Evolutionary conservation across 345 rosid genomes (phyloP), one percentile per base, ranked within the genome.

Genomic region (Linum trigynum): DNA sequence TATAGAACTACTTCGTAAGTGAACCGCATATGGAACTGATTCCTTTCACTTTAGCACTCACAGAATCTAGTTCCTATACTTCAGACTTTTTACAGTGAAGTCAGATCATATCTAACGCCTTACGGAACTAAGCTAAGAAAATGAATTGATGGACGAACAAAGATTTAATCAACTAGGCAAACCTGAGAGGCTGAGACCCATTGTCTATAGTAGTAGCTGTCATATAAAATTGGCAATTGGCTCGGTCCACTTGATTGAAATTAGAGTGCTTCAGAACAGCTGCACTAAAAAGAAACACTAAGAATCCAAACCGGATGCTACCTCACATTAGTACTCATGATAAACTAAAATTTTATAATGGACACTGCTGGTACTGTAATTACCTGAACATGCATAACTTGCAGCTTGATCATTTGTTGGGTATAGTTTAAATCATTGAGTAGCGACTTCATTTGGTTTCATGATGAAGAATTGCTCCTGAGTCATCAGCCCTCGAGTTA

Each of bases 401-500:
- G 90, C 90, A 66, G 99, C 95, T 74, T 85, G 91, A 77, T 92
- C 92, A 63, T 87, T 86, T 12, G 95, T 72, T 2, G 88, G 92
- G 62, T 88, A 83, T 59, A 92, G 62, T 65, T 90, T 92, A 74
- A 90, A 92, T 5, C 88, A 82, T 61, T 85, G 78, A 65, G 79
- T 75, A 55, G 84, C 72, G 67, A 63, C 75, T 59, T 80, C 88
- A 55, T 83, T 79, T 9, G 95, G 88, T 83, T 84, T 86, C 85
- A 88, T 81, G 63, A 90, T 86, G 68, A 94, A 85, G 74, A 81
- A 94, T 79, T 94, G 96, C 62, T 90, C 98, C 96, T 92, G 78
- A 4, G 9, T 4, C 5, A 41, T 41, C 66, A 72, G 59, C 39
- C 74, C 64, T 37, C 45, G 32, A 23, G 32, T 23, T 23, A 23